phyloP scores from a whole-genome alignment of 1,284 basidiomycete species.

The Ceratobasidium sp. region DNA sequence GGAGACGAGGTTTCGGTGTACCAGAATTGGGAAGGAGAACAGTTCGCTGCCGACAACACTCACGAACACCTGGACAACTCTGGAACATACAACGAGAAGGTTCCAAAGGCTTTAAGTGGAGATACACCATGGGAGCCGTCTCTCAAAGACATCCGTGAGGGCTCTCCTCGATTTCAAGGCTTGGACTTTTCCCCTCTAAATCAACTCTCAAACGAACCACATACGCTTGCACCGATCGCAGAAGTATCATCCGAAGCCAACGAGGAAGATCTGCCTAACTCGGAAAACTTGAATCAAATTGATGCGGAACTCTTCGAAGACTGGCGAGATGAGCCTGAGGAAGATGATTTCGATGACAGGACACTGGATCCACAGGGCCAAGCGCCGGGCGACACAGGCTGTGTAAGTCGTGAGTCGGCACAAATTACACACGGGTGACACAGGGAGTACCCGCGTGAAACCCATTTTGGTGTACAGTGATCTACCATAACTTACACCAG shows the following conservation, averaged over 20 bases:
- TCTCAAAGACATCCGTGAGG: not conserved
- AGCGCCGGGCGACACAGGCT: not conserved
- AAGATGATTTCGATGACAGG: not conserved
- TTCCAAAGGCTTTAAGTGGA: not conserved
- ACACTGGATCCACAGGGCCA: not conserved
- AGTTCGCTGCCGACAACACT: not conserved
- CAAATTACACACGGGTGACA: not conserved
- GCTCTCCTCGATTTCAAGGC: no score
- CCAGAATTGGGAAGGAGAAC: not conserved
- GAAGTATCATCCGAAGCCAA: not conserved
- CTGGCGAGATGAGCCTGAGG: conserved; percentile 5
- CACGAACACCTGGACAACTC: not conserved
- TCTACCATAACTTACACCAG: no score
- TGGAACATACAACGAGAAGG: not conserved
- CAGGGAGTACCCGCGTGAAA: not conserved
- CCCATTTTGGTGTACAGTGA: not conserved
- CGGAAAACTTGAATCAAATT: not conserved
- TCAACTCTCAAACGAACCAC: not conserved
- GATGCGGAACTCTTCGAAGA: conserved; percentile 7
- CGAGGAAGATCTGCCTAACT: not conserved
- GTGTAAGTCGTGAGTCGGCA: not conserved
- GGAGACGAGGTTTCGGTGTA: conserved; percentile 20
- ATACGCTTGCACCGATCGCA: not conserved
- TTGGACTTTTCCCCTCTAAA: not conserved
- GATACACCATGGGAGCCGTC: not conserved